A percentile compares a stretch with the other conserved stretches of the same genome.
Evolutionary conservation across 345 rosid species (phyloP).

Genomic region (Erucastrum elatum): DNA sequence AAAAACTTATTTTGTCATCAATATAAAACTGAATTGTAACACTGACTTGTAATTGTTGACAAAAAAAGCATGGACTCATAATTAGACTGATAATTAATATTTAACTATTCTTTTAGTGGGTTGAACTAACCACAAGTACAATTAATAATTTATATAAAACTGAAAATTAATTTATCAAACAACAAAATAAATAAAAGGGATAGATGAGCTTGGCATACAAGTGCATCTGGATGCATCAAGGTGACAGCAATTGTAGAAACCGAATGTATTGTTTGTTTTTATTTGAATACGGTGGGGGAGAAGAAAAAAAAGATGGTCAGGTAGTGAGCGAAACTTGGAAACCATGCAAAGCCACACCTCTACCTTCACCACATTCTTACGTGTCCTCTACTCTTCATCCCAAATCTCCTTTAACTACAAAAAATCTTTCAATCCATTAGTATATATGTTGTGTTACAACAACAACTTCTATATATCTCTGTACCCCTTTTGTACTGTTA

Average conservation of each 20-base stretch:
- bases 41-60: too few species aligned
- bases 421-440: not conserved
- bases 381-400: conserved; percentile 35
- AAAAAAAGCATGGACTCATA: too few species aligned
- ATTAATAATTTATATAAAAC: not conserved
- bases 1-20: too few species aligned
- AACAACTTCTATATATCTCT: not conserved
- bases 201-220: not conserved
- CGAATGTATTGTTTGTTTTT: not conserved
- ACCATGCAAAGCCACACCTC: conserved; percentile 43
- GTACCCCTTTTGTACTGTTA: not conserved
- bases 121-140: not conserved
- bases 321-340: conserved; percentile 34
- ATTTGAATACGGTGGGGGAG: conserved; percentile 24
- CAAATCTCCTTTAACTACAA: conserved; percentile 7
- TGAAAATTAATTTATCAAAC: not conserved
- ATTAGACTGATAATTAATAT: too few species aligned
- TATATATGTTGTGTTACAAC: not conserved
- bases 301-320: conserved; percentile 21
- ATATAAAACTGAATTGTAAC: too few species aligned
- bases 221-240: not conserved
- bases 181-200: not conserved
- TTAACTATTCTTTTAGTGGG: not conserved
- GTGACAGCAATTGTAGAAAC: not conserved
- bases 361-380: conserved; percentile 28